These are phyloP conservation scores for Emiliania huxleyi DNA, from an alignment of 78 protist species.

Conservation along the genomic window DNA sequence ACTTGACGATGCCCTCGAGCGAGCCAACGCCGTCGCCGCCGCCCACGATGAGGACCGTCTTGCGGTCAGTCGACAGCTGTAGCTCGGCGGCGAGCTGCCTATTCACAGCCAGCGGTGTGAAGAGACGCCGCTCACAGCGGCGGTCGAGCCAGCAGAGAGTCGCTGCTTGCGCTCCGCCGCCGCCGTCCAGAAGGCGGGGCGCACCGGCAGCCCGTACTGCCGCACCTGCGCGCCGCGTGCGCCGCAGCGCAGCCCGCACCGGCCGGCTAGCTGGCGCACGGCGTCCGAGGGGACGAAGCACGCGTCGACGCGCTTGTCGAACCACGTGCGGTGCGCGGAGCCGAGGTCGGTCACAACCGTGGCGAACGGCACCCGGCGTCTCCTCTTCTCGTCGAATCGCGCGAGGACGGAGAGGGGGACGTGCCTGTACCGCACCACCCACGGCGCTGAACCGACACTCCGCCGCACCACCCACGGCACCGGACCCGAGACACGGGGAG, in stretches of 20 bases:
- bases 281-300: slow-evolving; percentile 8
- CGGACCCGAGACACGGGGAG: too few species aligned
- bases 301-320: background rate
- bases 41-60: slow-evolving; percentile 6
- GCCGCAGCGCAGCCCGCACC: background rate
- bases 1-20: background rate
- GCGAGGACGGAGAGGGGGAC: too few species aligned
- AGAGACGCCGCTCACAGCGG: too few species aligned
- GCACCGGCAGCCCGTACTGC: background rate
- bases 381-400: too few species aligned
- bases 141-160: too few species aligned
- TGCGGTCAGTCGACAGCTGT: background rate
- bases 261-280: background rate
- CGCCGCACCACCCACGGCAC: too few species aligned
- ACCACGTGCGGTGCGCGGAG: background rate
- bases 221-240: background rate
- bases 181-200: background rate
- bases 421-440: too few species aligned
- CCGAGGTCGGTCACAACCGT: slow-evolving; percentile 23
- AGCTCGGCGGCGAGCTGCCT: background rate
- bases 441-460: too few species aligned
- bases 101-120: too few species aligned
- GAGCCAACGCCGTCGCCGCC: slow-evolving; percentile 28
- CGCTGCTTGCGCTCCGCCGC: background rate
- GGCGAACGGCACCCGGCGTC: background rate